These are phyloP conservation scores for Cinnamomum chago DNA, from an alignment of 164 flowering plant genomes.

Conservation along the genomic window DNA sequence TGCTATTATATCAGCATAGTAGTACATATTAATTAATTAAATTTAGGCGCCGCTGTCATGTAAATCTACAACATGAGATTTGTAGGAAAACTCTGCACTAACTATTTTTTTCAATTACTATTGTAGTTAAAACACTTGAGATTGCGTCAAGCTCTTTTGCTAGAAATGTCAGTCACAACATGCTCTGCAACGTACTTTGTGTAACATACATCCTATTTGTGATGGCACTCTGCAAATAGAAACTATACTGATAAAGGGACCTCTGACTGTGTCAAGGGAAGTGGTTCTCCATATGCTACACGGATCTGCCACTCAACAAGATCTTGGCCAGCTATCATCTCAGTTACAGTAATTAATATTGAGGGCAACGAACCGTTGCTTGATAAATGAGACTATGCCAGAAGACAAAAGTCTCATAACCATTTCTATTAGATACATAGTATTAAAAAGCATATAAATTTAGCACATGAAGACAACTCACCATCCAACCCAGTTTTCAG, in stretches of 20 bases:
- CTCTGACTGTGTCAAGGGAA: slow-evolving; percentile 73
- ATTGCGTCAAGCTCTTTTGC: neutral
- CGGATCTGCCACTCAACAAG: slow-evolving; percentile 99
- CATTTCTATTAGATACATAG: neutral
- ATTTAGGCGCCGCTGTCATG: no score
- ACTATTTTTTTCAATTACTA: no score
- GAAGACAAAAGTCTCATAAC: no score
- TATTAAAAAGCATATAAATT: neutral
- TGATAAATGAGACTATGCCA: no score
- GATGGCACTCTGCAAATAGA: neutral
- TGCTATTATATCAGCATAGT: no score
- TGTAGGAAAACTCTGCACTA: neutral
- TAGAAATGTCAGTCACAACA: neutral
- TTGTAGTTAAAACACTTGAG: no score
- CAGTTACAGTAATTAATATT: slow-evolving; percentile 29
- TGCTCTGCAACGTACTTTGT: neutral
- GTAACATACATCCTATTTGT: neutral
- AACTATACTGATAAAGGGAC: slow-evolving; percentile 78
- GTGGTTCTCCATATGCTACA: slow-evolving; percentile 93
- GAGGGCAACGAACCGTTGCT: no score
- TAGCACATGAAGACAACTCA: neutral
- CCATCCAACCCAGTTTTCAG: no score
- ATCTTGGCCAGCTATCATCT: slow-evolving; percentile 98
- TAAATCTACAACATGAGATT: no score
- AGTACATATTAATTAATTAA: no score